These are phyloP conservation scores for Colletotrichum salicis DNA, from an alignment of 2,329 filamentous ascomycete species.

Conservation along the genomic window DNA sequence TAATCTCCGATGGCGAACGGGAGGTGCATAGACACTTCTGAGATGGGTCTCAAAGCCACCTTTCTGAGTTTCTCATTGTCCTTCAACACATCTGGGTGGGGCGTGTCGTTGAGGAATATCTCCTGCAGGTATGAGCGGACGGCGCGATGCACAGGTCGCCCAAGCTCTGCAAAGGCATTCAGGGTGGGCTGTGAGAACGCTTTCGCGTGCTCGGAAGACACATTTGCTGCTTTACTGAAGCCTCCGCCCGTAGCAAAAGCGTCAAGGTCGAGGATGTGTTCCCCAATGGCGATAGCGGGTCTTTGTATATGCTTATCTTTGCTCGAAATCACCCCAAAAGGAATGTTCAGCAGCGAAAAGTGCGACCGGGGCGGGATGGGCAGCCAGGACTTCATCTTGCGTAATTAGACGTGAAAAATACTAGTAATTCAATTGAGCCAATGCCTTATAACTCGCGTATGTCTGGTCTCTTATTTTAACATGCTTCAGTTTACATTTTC, in stretches of 20 bases:
- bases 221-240: conserved; percentile 17
- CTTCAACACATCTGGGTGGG: conserved; percentile 25
- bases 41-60: conserved; percentile 12
- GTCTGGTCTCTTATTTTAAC: background rate
- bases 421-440: no score
- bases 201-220: background rate
- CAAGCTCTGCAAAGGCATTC: conserved; percentile 77
- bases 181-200: conserved; percentile 61
- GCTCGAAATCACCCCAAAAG: conserved; percentile 79
- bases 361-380: conserved; percentile 34
- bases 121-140: conserved; percentile 73
- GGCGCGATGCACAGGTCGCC: conserved; percentile 71
- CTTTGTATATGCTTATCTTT: conserved; percentile 61
- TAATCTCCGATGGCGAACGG: conserved; percentile 81
- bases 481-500: background rate
- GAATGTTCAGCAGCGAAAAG: conserved; percentile 80
- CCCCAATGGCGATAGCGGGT: conserved; percentile 75
- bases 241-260: conserved; percentile 32
- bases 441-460: background rate
- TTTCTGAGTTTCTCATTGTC: conserved; percentile 12
- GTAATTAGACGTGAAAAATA: background rate
- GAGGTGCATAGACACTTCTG: conserved; percentile 67
- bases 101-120: conserved; percentile 63
- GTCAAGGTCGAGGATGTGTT: conserved; percentile 71
- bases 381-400: conserved; percentile 34